Conservation (phyloP, 2,329 filamentous ascomycete species). For the Penicillium sp. region DNA sequence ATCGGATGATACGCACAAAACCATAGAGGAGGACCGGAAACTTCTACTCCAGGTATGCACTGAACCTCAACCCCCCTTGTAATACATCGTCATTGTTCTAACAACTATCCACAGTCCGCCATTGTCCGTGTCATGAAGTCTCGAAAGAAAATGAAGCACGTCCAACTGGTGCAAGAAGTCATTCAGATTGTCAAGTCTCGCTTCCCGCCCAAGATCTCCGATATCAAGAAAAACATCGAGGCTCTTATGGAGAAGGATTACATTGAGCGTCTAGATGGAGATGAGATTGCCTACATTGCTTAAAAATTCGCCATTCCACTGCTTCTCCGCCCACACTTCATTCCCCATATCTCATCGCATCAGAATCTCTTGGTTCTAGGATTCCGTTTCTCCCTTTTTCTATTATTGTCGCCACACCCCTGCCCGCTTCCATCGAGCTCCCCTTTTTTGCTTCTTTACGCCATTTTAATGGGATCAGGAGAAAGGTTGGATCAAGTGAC, state of each 20-base stretch:
- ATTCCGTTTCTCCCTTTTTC: not conserved
- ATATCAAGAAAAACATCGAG: conserved; percentile 99
- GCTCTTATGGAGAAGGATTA: conserved; percentile 99
- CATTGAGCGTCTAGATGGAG: conserved; percentile 89
- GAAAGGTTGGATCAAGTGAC: not conserved
- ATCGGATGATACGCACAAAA: conserved; percentile 97
- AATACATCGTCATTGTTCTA: not conserved
- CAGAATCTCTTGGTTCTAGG: not conserved
- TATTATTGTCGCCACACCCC: not conserved
- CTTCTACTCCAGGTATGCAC: conserved; percentile 86
- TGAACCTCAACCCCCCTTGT: not conserved
- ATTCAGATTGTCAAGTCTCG: conserved; percentile 93
- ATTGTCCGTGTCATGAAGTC: conserved; percentile 99
- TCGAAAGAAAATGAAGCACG: conserved; percentile 98
- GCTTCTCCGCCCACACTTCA: conserved; percentile 3
- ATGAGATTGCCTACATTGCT: conserved; percentile 92
- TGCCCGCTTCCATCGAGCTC: not conserved
- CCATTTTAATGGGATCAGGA: not conserved
- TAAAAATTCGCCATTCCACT: conserved; percentile 50
- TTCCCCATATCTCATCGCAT: conserved; percentile 9
- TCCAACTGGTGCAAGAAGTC: conserved; percentile 89
- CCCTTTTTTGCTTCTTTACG: not conserved
- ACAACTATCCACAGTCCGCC: conserved; percentile 69
- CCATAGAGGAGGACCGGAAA: conserved; percentile 97
- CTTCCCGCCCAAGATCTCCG: conserved; percentile 88